Conservation (phyloP, 441 rosid genomes). For the Omphalea diandra region DNA sequence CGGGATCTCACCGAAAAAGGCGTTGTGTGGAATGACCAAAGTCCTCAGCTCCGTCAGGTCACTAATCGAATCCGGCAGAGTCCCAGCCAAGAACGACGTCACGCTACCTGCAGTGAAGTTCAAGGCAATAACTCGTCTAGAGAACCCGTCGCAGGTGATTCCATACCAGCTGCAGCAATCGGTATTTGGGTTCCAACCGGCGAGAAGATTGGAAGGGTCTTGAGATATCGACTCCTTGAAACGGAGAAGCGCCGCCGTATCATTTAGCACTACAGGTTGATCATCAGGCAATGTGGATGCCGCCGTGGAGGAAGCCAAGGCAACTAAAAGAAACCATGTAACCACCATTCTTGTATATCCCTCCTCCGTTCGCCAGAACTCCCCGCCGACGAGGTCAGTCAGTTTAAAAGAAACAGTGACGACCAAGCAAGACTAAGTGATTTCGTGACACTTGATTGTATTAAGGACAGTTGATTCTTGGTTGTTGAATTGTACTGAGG, state of each 20-base stretch:
- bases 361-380: neutral
- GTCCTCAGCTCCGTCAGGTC: slow-evolving; percentile 36
- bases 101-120: slow-evolving; percentile 23
- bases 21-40: slow-evolving; percentile 41
- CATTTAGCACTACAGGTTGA: slow-evolving; percentile 23
- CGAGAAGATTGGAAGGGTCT: slow-evolving; percentile 43
- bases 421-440: too few species aligned
- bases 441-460: too few species aligned
- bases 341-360: slow-evolving; percentile 4
- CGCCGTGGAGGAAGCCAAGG: slow-evolving; percentile 2
- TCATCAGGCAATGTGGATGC: slow-evolving; percentile 20
- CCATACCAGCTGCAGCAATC: slow-evolving; percentile 54
- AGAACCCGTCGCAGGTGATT: slow-evolving; percentile 38
- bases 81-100: slow-evolving; percentile 29
- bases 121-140: slow-evolving; percentile 39
- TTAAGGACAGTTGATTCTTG: too few species aligned
- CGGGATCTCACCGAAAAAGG: slow-evolving; percentile 56
- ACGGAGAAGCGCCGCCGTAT: slow-evolving; percentile 43
- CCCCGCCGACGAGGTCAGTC: neutral
- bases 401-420: neutral
- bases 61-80: slow-evolving; percentile 36
- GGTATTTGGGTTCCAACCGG: slow-evolving; percentile 34
- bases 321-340: slow-evolving; percentile 25
- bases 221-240: slow-evolving; percentile 44
- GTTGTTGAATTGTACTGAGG: neutral